Percentiles rank a stretch among this genome's conserved stretches.
These are phyloP conservation scores for Fusarium sp. DNA, from an alignment of 2,329 filamentous ascomycete genomes.

Conservation along the genomic window DNA sequence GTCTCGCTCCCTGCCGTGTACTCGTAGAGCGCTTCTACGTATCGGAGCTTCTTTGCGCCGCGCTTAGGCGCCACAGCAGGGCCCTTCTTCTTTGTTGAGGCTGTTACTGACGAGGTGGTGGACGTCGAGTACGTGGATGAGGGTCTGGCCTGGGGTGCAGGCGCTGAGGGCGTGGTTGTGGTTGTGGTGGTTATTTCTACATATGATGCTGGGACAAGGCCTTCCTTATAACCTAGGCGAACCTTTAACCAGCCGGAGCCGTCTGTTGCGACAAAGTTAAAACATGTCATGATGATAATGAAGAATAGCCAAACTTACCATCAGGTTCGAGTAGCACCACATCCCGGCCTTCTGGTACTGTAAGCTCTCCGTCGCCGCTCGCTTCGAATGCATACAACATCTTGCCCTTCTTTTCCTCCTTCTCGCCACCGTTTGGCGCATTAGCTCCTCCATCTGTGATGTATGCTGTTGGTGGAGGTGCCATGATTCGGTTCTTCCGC, in stretches of 20 bases:
- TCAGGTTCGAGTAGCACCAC: conserved; percentile 85
- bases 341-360: conserved; percentile 81
- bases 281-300: neutral
- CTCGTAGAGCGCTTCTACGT: conserved; percentile 93
- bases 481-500: conserved; percentile 79
- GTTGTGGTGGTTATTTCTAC: conserved; percentile 71
- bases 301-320: conserved; percentile 67
- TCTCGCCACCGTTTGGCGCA: conserved; percentile 55
- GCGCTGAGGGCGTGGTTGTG: conserved; percentile 53
- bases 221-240: conserved; percentile 78
- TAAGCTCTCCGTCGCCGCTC: conserved; percentile 82
- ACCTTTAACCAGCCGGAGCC: conserved; percentile 93
- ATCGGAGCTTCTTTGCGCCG: conserved; percentile 92
- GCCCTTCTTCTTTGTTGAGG: conserved; percentile 80
- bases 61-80: conserved; percentile 90
- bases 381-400: conserved; percentile 93
- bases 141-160: conserved; percentile 66
- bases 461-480: conserved; percentile 87
- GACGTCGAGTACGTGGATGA: conserved; percentile 83
- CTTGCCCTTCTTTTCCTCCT: conserved; percentile 73
- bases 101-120: conserved; percentile 48
- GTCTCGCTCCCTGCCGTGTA: conserved; percentile 87
- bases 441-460: conserved; percentile 71
- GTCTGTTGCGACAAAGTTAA: conserved; percentile 64
- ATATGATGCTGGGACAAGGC: conserved; percentile 88